phyloP scores from a whole-genome alignment of 1,139 yeast species.

The Geotrichum phurueaensis region DNA sequence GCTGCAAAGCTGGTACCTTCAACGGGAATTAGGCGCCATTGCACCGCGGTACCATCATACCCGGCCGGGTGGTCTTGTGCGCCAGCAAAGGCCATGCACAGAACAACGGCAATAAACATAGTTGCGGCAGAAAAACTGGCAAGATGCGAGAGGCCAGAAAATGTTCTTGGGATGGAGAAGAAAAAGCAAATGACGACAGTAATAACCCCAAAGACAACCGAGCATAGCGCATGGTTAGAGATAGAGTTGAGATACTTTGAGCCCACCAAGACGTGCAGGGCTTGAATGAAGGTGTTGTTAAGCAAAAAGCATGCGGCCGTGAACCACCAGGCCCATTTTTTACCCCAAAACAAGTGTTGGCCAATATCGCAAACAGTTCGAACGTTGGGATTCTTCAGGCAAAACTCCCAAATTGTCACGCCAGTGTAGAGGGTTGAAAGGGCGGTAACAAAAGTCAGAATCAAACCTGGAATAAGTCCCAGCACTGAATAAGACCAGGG shows the following conservation, averaged over 20 bases:
- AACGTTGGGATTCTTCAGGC: constrained; percentile 49
- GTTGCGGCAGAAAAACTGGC: constrained; percentile 51
- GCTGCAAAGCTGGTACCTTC: constrained; percentile 48
- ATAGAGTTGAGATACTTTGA: constrained; percentile 56
- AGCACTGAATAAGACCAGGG: constrained; percentile 60
- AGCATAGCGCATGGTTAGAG: constrained; percentile 45
- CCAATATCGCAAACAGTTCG: constrained; percentile 56
- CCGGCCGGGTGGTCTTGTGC: constrained; percentile 46
- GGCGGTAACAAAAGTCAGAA: constrained; percentile 49
- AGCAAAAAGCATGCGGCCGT: constrained; percentile 51
- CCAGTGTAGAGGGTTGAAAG: constrained; percentile 52
- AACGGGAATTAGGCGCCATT: constrained; percentile 46
- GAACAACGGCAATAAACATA: constrained; percentile 51
- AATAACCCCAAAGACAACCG: constrained; percentile 48
- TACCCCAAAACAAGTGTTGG: constrained; percentile 49
- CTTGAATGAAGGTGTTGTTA: constrained; percentile 53
- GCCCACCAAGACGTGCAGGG: constrained; percentile 54
- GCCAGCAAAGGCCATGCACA: constrained; percentile 51
- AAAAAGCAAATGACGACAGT: constrained; percentile 45
- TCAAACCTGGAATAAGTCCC: constrained; percentile 54
- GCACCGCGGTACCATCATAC: constrained; percentile 40
- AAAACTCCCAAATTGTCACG: constrained; percentile 48
- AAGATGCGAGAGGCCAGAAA: constrained; percentile 46
- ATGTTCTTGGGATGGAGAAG: constrained; percentile 52
- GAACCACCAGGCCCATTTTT: constrained; percentile 50